phyloP scores from a whole-genome alignment of 2,329 filamentous ascomycete species.

The Diaporthe amygdali region DNA sequence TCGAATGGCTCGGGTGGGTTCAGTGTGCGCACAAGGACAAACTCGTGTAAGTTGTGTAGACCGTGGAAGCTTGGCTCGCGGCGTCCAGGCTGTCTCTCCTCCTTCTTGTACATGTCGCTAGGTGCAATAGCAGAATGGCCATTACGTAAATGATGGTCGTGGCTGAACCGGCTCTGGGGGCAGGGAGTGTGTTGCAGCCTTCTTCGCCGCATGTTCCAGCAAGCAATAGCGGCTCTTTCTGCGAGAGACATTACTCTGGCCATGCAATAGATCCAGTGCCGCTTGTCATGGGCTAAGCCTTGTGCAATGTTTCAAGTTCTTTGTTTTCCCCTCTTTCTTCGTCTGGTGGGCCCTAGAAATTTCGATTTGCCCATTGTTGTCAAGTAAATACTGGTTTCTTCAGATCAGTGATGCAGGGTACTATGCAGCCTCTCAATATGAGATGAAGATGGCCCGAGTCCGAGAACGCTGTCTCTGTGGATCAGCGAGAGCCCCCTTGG shows the following conservation, averaged over 20 bases:
- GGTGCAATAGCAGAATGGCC: not conserved
- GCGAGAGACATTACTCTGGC: not conserved
- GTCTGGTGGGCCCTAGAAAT: too few species aligned
- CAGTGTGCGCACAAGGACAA: not conserved
- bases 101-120: constrained; percentile 17
- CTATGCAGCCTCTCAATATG: too few species aligned
- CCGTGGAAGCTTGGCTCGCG: constrained; percentile 16
- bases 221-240: not conserved
- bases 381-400: too few species aligned
- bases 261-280: too few species aligned
- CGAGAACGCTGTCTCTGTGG: too few species aligned
- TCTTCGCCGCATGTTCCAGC: not conserved
- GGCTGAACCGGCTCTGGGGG: too few species aligned
- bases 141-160: not conserved
- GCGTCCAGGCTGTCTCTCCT: constrained; percentile 1
- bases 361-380: too few species aligned
- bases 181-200: not conserved
- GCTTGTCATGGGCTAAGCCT: not conserved
- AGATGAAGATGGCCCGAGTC: too few species aligned
- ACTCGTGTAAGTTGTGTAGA: constrained; percentile 16
- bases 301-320: too few species aligned
- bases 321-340: not conserved
- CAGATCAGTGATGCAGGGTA: too few species aligned
- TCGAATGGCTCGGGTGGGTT: not conserved
- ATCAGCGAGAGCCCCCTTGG: too few species aligned